These are phyloP conservation scores for Penicillium italicum DNA, from an alignment of 2,329 filamentous ascomycete species.

Conservation along the genomic window DNA sequence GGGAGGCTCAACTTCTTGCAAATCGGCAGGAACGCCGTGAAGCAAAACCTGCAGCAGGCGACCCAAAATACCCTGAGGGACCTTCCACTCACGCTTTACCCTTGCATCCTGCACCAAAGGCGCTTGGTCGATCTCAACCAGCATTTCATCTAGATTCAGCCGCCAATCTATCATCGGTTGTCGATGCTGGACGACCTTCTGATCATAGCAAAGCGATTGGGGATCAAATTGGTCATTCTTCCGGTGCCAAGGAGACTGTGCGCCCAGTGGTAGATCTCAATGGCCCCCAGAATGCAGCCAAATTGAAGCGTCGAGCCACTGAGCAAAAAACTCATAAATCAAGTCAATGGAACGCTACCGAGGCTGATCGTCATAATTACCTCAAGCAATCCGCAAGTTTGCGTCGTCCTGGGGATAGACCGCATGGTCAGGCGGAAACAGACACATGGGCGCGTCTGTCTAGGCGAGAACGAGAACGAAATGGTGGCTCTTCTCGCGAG, in stretches of 20 bases:
- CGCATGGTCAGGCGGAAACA: not conserved
- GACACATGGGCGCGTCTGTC: conserved; percentile 22
- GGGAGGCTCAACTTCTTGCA: conserved; percentile 35
- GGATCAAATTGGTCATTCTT: not conserved
- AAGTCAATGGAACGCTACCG: not conserved
- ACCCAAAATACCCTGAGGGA: not conserved
- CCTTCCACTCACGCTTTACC: not conserved
- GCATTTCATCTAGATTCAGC: not conserved
- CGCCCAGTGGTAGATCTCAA: conserved; percentile 10
- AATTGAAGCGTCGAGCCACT: conserved; percentile 25
- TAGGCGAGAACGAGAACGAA: conserved; percentile 21
- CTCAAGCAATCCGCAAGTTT: conserved; percentile 22
- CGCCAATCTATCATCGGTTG: not conserved
- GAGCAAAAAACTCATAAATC: not conserved
- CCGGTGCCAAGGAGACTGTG: conserved; percentile 24
- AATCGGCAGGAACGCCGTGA: conserved; percentile 14
- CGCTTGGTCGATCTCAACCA: not conserved
- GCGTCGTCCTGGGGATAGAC: conserved; percentile 16
- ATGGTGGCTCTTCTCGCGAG: conserved; percentile 5
- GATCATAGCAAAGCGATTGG: not conserved
- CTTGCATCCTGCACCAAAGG: not conserved
- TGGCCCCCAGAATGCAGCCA: not conserved
- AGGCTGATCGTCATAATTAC: not conserved
- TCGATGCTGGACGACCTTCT: not conserved
- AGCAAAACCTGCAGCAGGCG: not conserved